A percentile compares a stretch with the other conserved stretches of the same genome.
Conservation (phyloP, 768 basidiomycete species). For the Agaricus blazei region DNA sequence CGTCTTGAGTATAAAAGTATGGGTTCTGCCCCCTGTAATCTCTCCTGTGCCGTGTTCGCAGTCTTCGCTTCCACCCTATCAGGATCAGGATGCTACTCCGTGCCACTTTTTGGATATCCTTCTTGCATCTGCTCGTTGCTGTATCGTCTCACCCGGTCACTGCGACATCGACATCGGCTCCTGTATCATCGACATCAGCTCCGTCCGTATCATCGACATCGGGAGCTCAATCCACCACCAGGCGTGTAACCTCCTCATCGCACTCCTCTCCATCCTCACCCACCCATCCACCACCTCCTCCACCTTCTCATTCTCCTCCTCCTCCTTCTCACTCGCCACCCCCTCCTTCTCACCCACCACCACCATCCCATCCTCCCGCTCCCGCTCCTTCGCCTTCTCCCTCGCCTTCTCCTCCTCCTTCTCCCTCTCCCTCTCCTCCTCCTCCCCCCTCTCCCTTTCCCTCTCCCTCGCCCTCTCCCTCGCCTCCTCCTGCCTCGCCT, state of each 20-base stretch:
- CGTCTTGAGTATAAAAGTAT: slow-evolving; percentile 12
- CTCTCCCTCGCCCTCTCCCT: no score
- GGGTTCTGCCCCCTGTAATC: not conserved
- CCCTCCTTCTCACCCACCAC: slow-evolving; percentile 5
- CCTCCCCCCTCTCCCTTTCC: not conserved
- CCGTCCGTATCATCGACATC: not conserved
- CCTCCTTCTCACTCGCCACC: not conserved
- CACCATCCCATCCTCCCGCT: slow-evolving; percentile 11
- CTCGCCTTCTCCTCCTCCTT: slow-evolving; percentile 9
- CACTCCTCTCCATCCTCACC: slow-evolving; percentile 10
- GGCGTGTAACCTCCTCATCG: slow-evolving; percentile 10
- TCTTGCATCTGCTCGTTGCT: not conserved
- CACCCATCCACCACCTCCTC: slow-evolving; percentile 2
- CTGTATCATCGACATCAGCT: not conserved
- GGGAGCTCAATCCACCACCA: not conserved
- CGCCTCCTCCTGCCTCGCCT: slow-evolving; percentile 8
- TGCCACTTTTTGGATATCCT: not conserved
- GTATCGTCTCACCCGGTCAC: slow-evolving; percentile 2
- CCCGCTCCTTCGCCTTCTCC: slow-evolving; percentile 9
- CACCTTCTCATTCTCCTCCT: slow-evolving; percentile 7
- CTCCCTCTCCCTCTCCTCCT: slow-evolving; percentile 11
- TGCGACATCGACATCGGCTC: not conserved
- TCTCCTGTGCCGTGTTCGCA: not conserved
- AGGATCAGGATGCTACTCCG: not conserved
- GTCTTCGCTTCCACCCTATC: no score